Evolutionary conservation across 2,329 filamentous ascomycete genomes (phyloP), one percentile per base, ranked within the genome.

Genomic region (Remersonia thermophila): DNA sequence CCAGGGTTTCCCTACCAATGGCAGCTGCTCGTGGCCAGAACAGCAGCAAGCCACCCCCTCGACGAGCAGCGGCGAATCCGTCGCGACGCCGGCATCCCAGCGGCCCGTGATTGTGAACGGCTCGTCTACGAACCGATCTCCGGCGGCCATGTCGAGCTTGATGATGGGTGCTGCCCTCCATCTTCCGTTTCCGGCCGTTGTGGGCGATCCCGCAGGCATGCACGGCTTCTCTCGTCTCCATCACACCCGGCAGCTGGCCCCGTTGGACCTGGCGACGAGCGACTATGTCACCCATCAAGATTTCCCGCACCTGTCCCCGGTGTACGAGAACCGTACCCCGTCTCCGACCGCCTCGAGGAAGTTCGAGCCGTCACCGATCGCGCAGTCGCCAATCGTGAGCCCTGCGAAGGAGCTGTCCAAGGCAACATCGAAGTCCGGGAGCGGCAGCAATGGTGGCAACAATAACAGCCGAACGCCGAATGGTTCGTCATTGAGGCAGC

Each of bases 311-410:
- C 63, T 87, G 2, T 86, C 82, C 0, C 82, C 82, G 0, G 81
- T 86, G 1, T 80, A 80, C 36, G 82, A 86, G 58, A 70, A 72
- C 5, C 67, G 71, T n/a, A 80, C 77, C 0, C 78, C 80, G 2
- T 83, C 81, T 2, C 80, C 81, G 2, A 80, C 68, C 3, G 62
- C 69, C 10, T 60, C 62, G 37, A 66, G 77, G 37, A 75, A 67
- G 32, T 59, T 66, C 33, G 73, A 76, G 18, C 45, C 56, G 2
- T 50, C 56, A 8, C 30, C 34, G 4, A 29, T 35, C 15, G 18
- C 32, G 1, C 40, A 42, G 6, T 36, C 41, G 28, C 33, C 38
- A 8, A 41, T 37, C 27, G 23, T n/a, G 7, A 37, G 37, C 14
- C 14, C 41, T 8, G 41, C 8, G 40, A 47, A 49, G 17, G 54